phyloP scores from a whole-genome alignment of 106 monocot species.

The Apostasia shenzhenica region DNA sequence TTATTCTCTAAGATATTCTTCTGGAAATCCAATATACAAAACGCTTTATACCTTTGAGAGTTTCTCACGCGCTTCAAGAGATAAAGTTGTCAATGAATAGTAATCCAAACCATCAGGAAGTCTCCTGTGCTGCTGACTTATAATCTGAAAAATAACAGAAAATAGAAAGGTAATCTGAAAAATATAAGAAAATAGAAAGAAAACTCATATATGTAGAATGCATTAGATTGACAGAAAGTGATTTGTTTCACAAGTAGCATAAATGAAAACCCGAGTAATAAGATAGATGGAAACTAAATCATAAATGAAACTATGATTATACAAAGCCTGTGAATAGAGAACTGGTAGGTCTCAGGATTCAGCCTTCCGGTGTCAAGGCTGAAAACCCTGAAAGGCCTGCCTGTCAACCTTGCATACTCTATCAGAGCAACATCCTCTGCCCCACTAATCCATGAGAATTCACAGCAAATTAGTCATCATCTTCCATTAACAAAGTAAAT shows the following conservation, averaged over 20 bases:
- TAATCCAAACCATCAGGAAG: constrained; percentile 94
- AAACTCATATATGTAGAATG: too few species aligned
- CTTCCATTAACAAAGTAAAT: too few species aligned
- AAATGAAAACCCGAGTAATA: neutral
- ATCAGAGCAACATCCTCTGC: constrained; percentile 95
- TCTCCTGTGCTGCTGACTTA: constrained; percentile 83
- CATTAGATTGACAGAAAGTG: neutral
- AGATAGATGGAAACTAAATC: neutral
- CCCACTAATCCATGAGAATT: constrained; percentile 29
- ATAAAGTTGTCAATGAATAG: constrained; percentile 75
- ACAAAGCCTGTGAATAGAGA: constrained; percentile 10
- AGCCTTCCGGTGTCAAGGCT: constrained; percentile 92
- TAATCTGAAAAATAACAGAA: constrained; percentile 40
- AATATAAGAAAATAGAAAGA: neutral
- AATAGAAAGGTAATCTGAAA: constrained; percentile 3
- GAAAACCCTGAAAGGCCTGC: constrained; percentile 89
- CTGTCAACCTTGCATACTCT: constrained; percentile 77
- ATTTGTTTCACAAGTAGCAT: neutral
- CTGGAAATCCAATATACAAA: neutral
- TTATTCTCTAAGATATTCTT: too few species aligned
- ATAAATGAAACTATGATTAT: neutral
- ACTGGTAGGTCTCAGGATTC: constrained; percentile 85
- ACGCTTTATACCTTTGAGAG: constrained; percentile 77
- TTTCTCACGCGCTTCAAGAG: constrained; percentile 90
- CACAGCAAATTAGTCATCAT: too few species aligned